Conservation (phyloP, 495 filamentous ascomycete species). For the Daldinia decipiens region DNA sequence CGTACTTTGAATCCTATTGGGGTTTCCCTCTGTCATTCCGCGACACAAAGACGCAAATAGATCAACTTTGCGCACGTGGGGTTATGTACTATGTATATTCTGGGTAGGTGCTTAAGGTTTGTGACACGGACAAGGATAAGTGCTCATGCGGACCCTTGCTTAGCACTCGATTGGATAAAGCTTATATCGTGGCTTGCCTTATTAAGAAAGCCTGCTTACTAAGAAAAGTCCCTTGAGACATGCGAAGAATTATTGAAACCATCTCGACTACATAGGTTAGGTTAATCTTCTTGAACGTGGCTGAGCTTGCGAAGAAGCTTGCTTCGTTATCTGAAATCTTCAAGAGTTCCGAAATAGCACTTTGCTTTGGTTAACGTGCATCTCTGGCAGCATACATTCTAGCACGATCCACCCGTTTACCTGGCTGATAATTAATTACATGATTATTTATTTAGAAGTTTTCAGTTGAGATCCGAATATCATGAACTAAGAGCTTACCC, state of each 20-base stretch:
- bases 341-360: no score
- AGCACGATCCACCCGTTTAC: no score
- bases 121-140: conserved; percentile 13
- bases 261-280: no score
- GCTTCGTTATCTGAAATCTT: no score
- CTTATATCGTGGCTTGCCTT: not conserved
- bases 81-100: conserved; percentile 1
- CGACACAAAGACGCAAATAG: conserved; percentile 4
- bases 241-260: not conserved
- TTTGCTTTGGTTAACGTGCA: no score
- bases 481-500: no score
- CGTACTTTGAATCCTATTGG: conserved; percentile 15
- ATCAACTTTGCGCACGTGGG: conserved; percentile 23
- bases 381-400: no score
- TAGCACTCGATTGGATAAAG: not conserved
- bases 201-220: not conserved
- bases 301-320: not conserved
- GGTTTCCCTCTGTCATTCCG: conserved; percentile 6
- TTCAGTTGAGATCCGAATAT: no score
- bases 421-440: no score
- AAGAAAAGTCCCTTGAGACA: not conserved
- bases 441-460: no score
- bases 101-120: conserved; percentile 2
- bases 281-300: not conserved
- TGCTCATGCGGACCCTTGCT: not conserved